Percentiles rank a stretch among this genome's conserved stretches.
phyloP scores from a whole-genome alignment of 441 rosid species.

The Omphalea diandra region DNA sequence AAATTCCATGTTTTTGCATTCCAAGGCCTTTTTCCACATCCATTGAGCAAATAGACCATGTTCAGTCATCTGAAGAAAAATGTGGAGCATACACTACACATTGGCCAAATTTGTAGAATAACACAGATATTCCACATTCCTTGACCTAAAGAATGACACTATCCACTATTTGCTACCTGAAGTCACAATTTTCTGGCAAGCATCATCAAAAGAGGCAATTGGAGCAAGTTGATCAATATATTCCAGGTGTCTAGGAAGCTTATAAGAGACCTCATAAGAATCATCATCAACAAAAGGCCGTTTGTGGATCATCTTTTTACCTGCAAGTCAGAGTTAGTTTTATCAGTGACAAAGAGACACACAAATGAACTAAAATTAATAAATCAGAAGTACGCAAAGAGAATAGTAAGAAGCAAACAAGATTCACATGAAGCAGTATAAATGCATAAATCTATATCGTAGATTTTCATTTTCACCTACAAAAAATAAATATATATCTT shows the following conservation, averaged over 20 bases:
- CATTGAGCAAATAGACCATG: not conserved
- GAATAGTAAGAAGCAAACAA: not conserved
- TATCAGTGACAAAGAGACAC: not conserved
- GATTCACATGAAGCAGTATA: not conserved
- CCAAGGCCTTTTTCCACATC: not conserved
- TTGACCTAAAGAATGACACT: not conserved
- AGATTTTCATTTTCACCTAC: not conserved
- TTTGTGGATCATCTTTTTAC: slow-evolving; percentile 40
- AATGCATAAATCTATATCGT: not conserved
- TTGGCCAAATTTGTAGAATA: not conserved
- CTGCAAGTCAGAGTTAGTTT: slow-evolving; percentile 16
- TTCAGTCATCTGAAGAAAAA: not conserved
- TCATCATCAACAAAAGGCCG: slow-evolving; percentile 37
- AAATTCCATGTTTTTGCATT: not conserved
- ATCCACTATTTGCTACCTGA: slow-evolving; percentile 32
- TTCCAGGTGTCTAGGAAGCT: slow-evolving; percentile 40
- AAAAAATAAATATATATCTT: not conserved
- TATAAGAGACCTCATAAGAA: slow-evolving; percentile 32
- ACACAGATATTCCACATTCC: not conserved
- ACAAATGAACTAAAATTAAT: not conserved
- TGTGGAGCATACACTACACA: not conserved
- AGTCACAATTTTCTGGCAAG: slow-evolving; percentile 8
- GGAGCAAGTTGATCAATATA: slow-evolving; percentile 23
- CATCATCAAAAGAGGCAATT: slow-evolving; percentile 11
- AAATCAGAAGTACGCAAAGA: not conserved